phyloP scores from a whole-genome alignment of 257 asterid genomes.

The Mentha longifolia region DNA sequence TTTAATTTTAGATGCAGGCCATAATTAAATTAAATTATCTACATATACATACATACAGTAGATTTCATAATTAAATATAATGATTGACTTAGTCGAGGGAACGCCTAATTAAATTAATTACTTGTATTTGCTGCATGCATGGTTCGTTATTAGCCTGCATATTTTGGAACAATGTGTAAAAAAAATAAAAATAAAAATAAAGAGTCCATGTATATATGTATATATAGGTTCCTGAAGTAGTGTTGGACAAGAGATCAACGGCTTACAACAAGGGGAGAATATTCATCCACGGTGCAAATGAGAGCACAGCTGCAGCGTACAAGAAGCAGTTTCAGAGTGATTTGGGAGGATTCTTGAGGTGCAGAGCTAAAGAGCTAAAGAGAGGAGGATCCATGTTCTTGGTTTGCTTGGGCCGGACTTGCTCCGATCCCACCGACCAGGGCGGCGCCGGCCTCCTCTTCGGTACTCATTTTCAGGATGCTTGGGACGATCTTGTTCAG shows the following conservation, averaged over 20 bases:
- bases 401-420: slow-evolving; percentile 85
- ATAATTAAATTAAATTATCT: not conserved
- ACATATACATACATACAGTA: no score
- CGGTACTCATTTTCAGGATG: slow-evolving; percentile 94
- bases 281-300: slow-evolving; percentile 90
- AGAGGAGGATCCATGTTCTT: slow-evolving; percentile 95
- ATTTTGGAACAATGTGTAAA: no score
- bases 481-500: slow-evolving; percentile 97
- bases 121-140: not conserved
- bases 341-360: slow-evolving; percentile 61
- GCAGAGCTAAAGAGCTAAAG: slow-evolving; percentile 77
- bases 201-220: no score
- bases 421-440: slow-evolving; percentile 82
- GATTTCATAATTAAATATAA: no score
- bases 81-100: no score
- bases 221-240: slow-evolving; percentile 72
- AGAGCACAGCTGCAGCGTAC: slow-evolving; percentile 74
- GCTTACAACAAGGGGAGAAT: slow-evolving; percentile 84
- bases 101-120: not conserved
- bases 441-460: slow-evolving; percentile 97
- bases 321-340: slow-evolving; percentile 82
- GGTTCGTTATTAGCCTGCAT: no score
- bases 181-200: no score
- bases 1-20: not conserved
- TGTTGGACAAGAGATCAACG: slow-evolving; percentile 68